Percentiles rank a stretch among this genome's conserved stretches.
Evolutionary conservation across 345 rosid species (phyloP).

Genomic region (Salix koriyanagi): DNA sequence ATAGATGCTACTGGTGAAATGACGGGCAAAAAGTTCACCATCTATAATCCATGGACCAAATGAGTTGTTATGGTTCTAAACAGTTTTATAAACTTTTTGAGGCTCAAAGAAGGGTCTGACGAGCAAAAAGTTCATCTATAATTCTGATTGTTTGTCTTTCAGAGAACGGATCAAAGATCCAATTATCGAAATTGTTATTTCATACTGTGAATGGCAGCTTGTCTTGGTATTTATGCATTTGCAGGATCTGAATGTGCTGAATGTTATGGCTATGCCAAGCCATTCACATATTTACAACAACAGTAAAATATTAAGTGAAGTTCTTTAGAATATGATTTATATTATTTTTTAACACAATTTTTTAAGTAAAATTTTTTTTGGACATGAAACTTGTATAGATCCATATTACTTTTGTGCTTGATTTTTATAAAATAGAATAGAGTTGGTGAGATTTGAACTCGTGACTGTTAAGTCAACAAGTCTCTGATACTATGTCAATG

Average conservation of each 20-base stretch:
- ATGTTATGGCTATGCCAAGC: background rate
- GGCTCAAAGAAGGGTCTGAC: background rate
- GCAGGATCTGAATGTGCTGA: background rate
- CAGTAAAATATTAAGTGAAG: too few species aligned
- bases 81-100: background rate
- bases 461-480: too few species aligned
- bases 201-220: background rate
- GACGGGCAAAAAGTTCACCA: slow-evolving; percentile 5
- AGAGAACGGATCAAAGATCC: background rate
- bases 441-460: too few species aligned
- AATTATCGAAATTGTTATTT: background rate
- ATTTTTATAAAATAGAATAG: too few species aligned
- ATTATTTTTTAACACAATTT: too few species aligned
- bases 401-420: too few species aligned
- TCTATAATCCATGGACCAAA: background rate
- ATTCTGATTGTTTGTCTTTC: background rate
- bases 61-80: background rate
- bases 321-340: too few species aligned
- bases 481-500: too few species aligned
- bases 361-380: too few species aligned
- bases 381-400: too few species aligned
- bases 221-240: too few species aligned
- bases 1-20: slow-evolving; percentile 14
- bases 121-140: too few species aligned
- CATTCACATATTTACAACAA: background rate